Percentiles rank a stretch among this genome's conserved stretches.
Conservation (phyloP, 495 filamentous ascomycete genomes). For the Penicillium lagena region DNA sequence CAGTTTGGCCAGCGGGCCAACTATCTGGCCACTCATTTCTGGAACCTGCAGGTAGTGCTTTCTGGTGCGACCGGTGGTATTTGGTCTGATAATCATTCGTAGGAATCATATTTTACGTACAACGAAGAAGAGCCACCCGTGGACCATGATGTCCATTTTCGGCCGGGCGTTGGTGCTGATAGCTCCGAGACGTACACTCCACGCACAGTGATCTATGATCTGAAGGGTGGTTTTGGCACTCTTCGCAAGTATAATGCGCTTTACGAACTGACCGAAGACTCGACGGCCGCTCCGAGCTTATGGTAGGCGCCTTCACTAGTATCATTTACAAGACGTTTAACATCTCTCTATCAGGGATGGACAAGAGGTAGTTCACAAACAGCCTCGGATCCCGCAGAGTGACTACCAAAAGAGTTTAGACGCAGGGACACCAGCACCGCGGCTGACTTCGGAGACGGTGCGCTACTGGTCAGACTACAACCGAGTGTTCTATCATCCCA, state of each 20-base stretch:
- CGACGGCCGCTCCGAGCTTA: slow-evolving; percentile 41
- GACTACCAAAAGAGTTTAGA: slow-evolving; percentile 77
- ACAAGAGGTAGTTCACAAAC: slow-evolving; percentile 57
- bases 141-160: slow-evolving; percentile 90
- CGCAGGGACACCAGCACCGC: slow-evolving; percentile 49
- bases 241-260: slow-evolving; percentile 82
- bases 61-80: not conserved
- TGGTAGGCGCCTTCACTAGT: slow-evolving; percentile 42
- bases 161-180: slow-evolving; percentile 70
- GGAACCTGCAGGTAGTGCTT: slow-evolving; percentile 76
- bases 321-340: no score
- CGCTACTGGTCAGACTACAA: slow-evolving; percentile 97
- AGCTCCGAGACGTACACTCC: slow-evolving; percentile 90
- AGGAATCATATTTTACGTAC: slow-evolving; percentile 98
- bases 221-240: slow-evolving; percentile 88
- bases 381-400: slow-evolving; percentile 58
- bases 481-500: slow-evolving; percentile 84
- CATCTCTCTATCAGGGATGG: slow-evolving; percentile 54
- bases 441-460: slow-evolving; percentile 61
- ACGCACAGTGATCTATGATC: slow-evolving; percentile 86
- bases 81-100: slow-evolving; percentile 10
- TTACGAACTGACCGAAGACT: slow-evolving; percentile 63
- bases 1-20: slow-evolving; percentile 92
- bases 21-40: slow-evolving; percentile 95
- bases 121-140: slow-evolving; percentile 56